A percentile compares a stretch with the other conserved stretches of the same genome.
These are phyloP conservation scores for Senecio squalidus DNA, from an alignment of 140 eudicot species.

Conservation along the genomic window DNA sequence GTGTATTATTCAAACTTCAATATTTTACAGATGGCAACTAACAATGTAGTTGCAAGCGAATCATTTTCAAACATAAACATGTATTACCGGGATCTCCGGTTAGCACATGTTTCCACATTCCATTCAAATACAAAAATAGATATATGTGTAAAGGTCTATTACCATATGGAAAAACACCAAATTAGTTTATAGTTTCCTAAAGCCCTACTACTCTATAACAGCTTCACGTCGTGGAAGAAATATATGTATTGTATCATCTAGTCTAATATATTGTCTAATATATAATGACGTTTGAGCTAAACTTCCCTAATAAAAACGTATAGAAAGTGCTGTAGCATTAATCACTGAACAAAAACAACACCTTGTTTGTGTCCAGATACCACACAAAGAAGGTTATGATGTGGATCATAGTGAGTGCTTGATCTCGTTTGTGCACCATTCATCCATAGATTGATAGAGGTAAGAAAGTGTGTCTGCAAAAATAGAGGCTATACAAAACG, in stretches of 20 bases:
- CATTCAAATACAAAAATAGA: too few relatives aligned
- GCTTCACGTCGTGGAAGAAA: not conserved
- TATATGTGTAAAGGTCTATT: too few relatives aligned
- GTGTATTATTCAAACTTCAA: conserved; percentile 11
- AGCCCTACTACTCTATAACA: not conserved
- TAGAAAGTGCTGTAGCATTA: not conserved
- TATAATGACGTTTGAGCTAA: not conserved
- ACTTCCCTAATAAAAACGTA: not conserved
- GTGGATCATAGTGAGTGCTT: conserved; percentile 98
- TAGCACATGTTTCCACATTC: too few relatives aligned
- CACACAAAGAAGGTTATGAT: conserved; percentile 84
- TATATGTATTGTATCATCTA: not conserved
- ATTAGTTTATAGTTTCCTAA: not conserved
- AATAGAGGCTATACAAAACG: conserved; percentile 53
- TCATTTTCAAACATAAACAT: too few relatives aligned
- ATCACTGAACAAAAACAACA: conserved; percentile 7
- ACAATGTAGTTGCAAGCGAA: not conserved
- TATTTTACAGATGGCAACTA: not conserved
- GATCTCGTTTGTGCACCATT: conserved; percentile 64
- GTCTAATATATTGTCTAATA: too few relatives aligned
- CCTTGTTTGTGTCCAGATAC: conserved; percentile 86
- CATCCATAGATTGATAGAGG: conserved; percentile 93
- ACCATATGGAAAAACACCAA: not conserved
- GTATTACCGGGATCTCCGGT: too few relatives aligned
- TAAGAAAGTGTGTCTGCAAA: conserved; percentile 48